phyloP scores from a whole-genome alignment of 768 basidiomycete species.

The Calocybe gangraenosa region DNA sequence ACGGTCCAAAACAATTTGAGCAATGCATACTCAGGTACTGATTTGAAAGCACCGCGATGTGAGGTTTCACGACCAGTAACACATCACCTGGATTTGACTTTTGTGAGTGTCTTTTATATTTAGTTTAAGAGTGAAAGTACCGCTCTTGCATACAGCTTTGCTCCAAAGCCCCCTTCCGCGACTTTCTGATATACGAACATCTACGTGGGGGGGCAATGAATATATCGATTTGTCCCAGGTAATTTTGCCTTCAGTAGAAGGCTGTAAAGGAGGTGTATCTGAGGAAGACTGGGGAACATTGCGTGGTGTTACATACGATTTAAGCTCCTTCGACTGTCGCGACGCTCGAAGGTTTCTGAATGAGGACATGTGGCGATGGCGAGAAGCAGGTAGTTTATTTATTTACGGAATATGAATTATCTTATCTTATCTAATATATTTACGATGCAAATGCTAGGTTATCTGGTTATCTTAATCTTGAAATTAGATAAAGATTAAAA shows the following conservation, averaged over 20 bases:
- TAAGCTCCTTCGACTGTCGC: slow-evolving; percentile 23
- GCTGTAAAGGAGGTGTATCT: slow-evolving; percentile 17
- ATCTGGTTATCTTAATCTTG: no score
- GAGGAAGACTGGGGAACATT: slow-evolving; percentile 17
- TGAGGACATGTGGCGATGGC: slow-evolving; percentile 14
- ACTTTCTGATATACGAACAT: slow-evolving; percentile 29
- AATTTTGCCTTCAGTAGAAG: slow-evolving; percentile 19
- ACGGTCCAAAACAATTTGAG: slow-evolving; percentile 55
- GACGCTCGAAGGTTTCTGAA: slow-evolving; percentile 27
- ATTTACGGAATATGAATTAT: background rate
- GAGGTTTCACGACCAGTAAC: slow-evolving; percentile 55
- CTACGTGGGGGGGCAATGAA: slow-evolving; percentile 35
- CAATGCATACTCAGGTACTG: slow-evolving; percentile 59
- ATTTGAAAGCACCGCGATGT: slow-evolving; percentile 62
- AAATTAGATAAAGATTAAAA: no score
- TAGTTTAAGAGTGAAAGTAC: slow-evolving; percentile 20
- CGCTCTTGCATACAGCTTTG: slow-evolving; percentile 28
- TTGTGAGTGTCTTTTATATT: background rate
- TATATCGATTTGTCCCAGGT: slow-evolving; percentile 4
- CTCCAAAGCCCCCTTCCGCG: slow-evolving; percentile 47
- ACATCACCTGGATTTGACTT: slow-evolving; percentile 43
- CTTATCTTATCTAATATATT: background rate
- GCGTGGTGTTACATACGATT: slow-evolving; percentile 31
- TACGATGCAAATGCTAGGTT: no score
- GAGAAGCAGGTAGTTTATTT: no score